Percentiles rank a stretch among this genome's conserved stretches.
phyloP scores from a whole-genome alignment of 148 eudicot species.

The Cornus florida region DNA sequence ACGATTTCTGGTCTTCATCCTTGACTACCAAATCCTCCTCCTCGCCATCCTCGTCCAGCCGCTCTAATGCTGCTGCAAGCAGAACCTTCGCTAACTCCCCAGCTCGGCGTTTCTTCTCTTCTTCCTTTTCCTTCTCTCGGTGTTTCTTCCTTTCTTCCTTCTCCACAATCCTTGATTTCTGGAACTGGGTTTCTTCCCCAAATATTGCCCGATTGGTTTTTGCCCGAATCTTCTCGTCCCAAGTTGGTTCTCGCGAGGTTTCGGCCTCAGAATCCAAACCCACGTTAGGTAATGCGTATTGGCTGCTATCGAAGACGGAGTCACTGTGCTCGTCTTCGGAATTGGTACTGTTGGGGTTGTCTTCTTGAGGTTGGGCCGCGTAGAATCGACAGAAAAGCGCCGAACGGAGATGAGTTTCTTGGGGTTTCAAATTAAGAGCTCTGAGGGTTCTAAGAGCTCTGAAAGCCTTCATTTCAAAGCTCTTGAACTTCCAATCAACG shows the following conservation, averaged over 20 bases:
- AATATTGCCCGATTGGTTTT: constrained; percentile 51
- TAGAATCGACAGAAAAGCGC: constrained; percentile 31
- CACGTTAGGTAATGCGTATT: constrained; percentile 42
- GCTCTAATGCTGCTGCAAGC: constrained; percentile 60
- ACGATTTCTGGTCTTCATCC: constrained; percentile 77
- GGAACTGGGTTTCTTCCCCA: constrained; percentile 35
- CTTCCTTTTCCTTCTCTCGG: constrained; percentile 35
- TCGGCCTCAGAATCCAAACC: constrained; percentile 11
- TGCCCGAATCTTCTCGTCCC: constrained; percentile 76
- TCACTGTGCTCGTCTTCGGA: constrained; percentile 37
- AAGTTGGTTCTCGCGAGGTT: constrained; percentile 23
- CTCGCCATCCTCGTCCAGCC: constrained; percentile 33
- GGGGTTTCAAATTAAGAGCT: constrained; percentile 22
- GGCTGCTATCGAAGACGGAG: constrained; percentile 55
- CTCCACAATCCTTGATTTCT: constrained; percentile 23
- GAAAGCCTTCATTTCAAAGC: constrained; percentile 57
- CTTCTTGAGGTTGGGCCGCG: constrained; percentile 44
- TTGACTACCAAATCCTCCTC: constrained; percentile 47
- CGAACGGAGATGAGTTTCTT: constrained; percentile 30
- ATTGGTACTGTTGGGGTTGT: constrained; percentile 15
- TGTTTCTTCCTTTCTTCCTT: constrained; percentile 46
- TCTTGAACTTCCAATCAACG: background rate
- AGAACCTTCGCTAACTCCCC: constrained; percentile 55
- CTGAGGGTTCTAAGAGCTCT: constrained; percentile 39
- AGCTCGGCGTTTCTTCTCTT: constrained; percentile 47